phyloP scores from a whole-genome alignment of 345 rosid species.

The Dimocarpus longan region DNA sequence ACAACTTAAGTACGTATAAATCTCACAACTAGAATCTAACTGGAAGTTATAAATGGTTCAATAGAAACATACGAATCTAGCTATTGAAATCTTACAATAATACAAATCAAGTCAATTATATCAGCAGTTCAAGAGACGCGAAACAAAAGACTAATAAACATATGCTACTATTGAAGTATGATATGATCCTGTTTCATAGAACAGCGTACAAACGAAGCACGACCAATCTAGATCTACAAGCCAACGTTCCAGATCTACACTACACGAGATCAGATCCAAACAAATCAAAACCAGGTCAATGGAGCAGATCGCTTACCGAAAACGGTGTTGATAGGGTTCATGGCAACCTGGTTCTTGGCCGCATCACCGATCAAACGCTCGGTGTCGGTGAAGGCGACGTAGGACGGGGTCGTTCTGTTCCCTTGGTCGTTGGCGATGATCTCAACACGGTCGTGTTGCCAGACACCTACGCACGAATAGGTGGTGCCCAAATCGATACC shows the following conservation, averaged over 20 bases:
- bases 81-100: background rate
- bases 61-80: background rate
- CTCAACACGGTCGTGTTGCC: conserved; percentile 84
- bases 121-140: background rate
- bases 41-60: no score
- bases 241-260: background rate
- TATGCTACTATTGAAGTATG: background rate
- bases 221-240: background rate
- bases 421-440: conserved; percentile 82
- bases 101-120: background rate
- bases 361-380: conserved; percentile 82
- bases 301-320: conserved; percentile 46
- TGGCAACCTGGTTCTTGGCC: conserved; percentile 83
- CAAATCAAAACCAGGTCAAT: background rate
- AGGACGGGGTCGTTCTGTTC: conserved; percentile 71
- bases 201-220: background rate
- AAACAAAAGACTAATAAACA: background rate
- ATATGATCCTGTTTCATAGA: background rate
- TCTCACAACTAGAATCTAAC: no score
- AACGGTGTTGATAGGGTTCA: conserved; percentile 73
- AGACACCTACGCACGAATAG: conserved; percentile 75
- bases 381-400: conserved; percentile 64
- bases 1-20: no score
- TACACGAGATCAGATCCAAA: conserved; percentile 25
- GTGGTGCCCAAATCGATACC: conserved; percentile 79